Percentiles rank a stretch among this genome's conserved stretches.
These are phyloP conservation scores for rapeseed (Brassica napus) DNA, from an alignment of 345 rosid species.

Conservation along the genomic window Da-Ae NC_063451.1:24531001-24531500, in stretches of 20 bases:
- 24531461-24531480: too few relatives aligned
- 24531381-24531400: background rate
- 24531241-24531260: slow-evolving; percentile 16
- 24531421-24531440: background rate
- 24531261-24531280: slow-evolving; percentile 47
- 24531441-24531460: too few relatives aligned
- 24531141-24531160: background rate
- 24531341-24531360: background rate
- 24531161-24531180: background rate
- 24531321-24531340: background rate
- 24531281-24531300: slow-evolving; percentile 54
- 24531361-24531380: background rate
- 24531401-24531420: background rate
- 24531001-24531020: background rate
- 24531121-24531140: background rate
- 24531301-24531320: background rate
- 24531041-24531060: background rate
- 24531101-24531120: background rate
- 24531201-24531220: too few relatives aligned
- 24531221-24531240: background rate
- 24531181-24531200: background rate
- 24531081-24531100: background rate
- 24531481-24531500: too few relatives aligned
- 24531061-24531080: background rate
- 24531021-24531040: background rate